Conservation (phyloP, 192 early-diverging fungal species). For the Ambispora gerdemannii region DNA sequence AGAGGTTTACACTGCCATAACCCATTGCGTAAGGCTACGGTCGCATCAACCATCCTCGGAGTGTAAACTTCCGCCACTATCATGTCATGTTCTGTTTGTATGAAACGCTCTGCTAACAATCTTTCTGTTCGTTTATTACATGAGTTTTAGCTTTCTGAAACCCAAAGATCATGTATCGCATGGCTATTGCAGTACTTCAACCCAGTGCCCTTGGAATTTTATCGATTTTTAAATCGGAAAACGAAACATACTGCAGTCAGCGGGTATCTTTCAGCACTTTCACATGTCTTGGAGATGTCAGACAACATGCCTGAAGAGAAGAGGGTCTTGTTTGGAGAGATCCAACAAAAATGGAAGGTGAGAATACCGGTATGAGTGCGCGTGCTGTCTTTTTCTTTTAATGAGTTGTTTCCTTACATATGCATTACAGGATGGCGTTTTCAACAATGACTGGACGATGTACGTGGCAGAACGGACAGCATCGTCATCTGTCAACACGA, state of each 20-base stretch:
- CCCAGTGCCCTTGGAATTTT: constrained; percentile 18
- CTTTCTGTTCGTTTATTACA: too few relatives aligned
- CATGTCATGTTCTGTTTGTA: too few relatives aligned
- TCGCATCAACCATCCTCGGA: constrained; percentile 10
- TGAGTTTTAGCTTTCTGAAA: background rate
- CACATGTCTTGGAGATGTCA: background rate
- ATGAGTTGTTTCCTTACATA: background rate
- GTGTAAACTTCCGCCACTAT: too few relatives aligned
- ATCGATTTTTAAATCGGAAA: constrained; percentile 16
- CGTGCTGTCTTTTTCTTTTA: background rate
- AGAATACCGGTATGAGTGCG: constrained; percentile 20
- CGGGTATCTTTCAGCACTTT: background rate
- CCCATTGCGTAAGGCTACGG: constrained; percentile 11
- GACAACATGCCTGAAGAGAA: background rate
- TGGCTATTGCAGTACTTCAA: constrained; percentile 11
- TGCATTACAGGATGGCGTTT: constrained; percentile 13
- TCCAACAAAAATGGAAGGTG: constrained; percentile 20
- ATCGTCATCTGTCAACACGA: background rate
- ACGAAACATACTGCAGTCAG: background rate
- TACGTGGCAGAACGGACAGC: constrained; percentile 2
- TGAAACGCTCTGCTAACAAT: too few relatives aligned
- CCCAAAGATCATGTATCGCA: background rate
- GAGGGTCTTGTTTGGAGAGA: background rate
- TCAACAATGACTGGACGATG: constrained; percentile 2
- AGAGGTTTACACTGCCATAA: constrained; percentile 22